A percentile compares a stretch with the other conserved stretches of the same genome.
Conservation (phyloP, 2,329 filamentous ascomycete species). For the Aureobasidium sp. region DNA sequence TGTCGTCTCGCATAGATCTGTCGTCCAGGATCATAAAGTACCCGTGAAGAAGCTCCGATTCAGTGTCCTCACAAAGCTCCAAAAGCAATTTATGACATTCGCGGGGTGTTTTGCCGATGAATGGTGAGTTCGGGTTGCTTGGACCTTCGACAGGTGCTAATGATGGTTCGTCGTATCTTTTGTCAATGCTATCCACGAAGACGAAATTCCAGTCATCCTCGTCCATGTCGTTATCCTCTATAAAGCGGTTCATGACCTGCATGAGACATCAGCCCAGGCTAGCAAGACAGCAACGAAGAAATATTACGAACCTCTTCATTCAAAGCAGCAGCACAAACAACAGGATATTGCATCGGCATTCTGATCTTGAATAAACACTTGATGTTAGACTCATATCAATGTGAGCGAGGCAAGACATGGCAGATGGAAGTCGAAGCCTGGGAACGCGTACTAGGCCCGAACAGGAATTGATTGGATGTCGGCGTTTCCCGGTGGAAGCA, state of each 20-base stretch:
- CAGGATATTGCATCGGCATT: too few species aligned
- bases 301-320: background rate
- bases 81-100: background rate
- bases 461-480: background rate
- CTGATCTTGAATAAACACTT: too few species aligned
- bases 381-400: too few species aligned
- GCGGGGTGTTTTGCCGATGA: background rate
- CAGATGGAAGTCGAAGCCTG: background rate
- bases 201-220: background rate
- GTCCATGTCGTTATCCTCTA: background rate
- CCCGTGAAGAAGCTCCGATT: background rate
- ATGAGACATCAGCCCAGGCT: background rate
- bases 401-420: background rate
- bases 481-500: background rate
- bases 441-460: background rate
- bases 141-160: background rate
- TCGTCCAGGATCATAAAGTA: background rate
- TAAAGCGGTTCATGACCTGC: background rate
- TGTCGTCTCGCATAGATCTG: background rate
- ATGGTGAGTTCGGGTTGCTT: background rate
- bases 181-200: background rate
- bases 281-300: background rate
- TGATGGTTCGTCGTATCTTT: background rate
- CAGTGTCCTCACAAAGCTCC: background rate
- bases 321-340: background rate